phyloP scores from a whole-genome alignment of 306 rosid genomes.

The Mucuna pruriens region DNA sequence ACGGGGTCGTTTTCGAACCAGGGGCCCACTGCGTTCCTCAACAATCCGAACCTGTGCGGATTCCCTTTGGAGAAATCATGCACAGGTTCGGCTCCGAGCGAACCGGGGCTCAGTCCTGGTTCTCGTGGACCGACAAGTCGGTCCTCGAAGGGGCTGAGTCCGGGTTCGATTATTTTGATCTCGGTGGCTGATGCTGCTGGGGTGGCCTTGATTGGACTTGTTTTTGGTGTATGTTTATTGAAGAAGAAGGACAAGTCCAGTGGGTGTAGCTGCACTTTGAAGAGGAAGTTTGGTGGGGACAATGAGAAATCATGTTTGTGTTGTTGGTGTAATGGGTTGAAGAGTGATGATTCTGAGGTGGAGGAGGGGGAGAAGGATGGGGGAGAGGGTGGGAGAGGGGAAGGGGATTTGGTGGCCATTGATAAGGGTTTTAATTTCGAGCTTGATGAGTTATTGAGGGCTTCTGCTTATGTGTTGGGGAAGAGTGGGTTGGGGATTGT shows the following conservation, averaged over 20 bases:
- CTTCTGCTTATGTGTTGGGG: slow-evolving; percentile 96
- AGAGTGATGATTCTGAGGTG: slow-evolving; percentile 71
- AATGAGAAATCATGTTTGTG: slow-evolving; percentile 43
- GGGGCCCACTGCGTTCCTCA: slow-evolving; percentile 93
- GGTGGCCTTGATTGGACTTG: slow-evolving; percentile 73
- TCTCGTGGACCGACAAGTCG: slow-evolving; percentile 32
- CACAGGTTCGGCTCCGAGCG: slow-evolving; percentile 43
- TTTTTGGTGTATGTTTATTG: slow-evolving; percentile 77
- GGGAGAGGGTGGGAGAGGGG: slow-evolving; percentile 54
- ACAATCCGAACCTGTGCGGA: slow-evolving; percentile 78
- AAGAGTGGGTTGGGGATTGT: slow-evolving; percentile 97
- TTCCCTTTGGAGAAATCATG: slow-evolving; percentile 85
- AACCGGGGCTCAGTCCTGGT: slow-evolving; percentile 45
- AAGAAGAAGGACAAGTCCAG: slow-evolving; percentile 67
- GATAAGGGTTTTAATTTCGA: slow-evolving; percentile 89
- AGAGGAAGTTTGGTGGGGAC: slow-evolving; percentile 62
- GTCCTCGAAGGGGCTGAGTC: slow-evolving; percentile 58
- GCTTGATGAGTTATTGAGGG: slow-evolving; percentile 90
- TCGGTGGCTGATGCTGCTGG: slow-evolving; percentile 88
- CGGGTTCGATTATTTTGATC: slow-evolving; percentile 78
- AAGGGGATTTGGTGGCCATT: slow-evolving; percentile 85
- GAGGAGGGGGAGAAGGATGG: slow-evolving; percentile 60
- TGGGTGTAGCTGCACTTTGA: slow-evolving; percentile 85
- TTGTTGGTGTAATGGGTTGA: slow-evolving; percentile 50
- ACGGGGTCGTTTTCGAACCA: slow-evolving; percentile 90